Percentiles rank a stretch among this genome's conserved stretches.
Conservation (phyloP, 305 asterid species). For the Plantago lanceolata region DNA sequence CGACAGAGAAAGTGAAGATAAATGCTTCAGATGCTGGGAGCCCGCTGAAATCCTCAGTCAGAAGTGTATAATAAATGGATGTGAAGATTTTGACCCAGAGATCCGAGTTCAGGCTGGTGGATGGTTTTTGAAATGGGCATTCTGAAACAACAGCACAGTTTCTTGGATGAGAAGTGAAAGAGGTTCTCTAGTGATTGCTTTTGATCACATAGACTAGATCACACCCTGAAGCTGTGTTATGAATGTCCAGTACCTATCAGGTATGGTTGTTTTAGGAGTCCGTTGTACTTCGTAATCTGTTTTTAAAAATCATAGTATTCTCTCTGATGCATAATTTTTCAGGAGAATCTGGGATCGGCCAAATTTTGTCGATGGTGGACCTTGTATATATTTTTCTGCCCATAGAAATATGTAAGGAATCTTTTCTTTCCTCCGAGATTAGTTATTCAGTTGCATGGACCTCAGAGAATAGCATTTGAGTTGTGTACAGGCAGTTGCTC, state of each 20-base stretch:
- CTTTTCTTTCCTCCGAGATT: background rate
- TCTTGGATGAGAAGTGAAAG: background rate
- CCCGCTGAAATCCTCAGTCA: conserved; percentile 29
- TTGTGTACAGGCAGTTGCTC: background rate
- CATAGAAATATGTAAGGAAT: background rate
- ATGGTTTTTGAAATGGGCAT: background rate
- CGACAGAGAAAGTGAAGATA: conserved; percentile 55
- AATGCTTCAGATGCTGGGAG: conserved; percentile 40
- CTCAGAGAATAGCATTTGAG: background rate
- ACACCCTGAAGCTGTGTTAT: background rate
- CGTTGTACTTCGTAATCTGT: background rate
- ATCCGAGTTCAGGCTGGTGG: background rate
- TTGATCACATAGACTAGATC: background rate
- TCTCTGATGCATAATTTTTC: background rate
- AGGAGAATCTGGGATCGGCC: background rate
- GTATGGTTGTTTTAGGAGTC: background rate
- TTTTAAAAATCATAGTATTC: background rate
- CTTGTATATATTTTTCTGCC: background rate
- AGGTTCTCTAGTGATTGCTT: background rate
- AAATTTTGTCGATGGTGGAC: background rate
- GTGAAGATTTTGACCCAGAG: background rate
- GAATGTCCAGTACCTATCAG: background rate
- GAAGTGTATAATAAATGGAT: conserved; percentile 27
- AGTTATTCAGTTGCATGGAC: background rate
- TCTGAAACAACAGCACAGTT: conserved; percentile 1